Conservation (phyloP, 2,329 filamentous ascomycete genomes). For the Hypoxylon sp. region DNA sequence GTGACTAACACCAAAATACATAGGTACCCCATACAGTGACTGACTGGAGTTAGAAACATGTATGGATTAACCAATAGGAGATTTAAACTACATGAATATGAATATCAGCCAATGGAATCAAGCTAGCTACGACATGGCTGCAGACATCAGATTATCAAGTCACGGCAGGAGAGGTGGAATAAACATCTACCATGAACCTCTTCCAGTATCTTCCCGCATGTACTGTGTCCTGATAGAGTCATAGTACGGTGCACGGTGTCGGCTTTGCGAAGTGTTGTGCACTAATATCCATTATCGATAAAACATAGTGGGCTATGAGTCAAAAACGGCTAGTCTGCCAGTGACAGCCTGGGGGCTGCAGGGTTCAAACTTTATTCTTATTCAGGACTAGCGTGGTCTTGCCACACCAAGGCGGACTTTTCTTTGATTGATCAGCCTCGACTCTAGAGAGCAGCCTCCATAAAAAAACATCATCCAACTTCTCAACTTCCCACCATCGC, state of each 20-base stretch:
- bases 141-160: too few relatives aligned
- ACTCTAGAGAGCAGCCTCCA: conserved; percentile 22
- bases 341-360: neutral
- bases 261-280: neutral
- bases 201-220: neutral
- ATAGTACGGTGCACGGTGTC: neutral
- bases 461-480: conserved; percentile 38
- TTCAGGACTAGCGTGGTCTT: conserved; percentile 22
- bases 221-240: neutral
- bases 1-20: too few relatives aligned
- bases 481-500: conserved; percentile 19
- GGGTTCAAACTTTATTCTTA: neutral
- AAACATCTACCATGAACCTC: too few relatives aligned
- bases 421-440: conserved; percentile 41
- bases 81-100: neutral
- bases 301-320: neutral
- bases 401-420: conserved; percentile 29
- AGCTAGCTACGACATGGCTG: too few relatives aligned
- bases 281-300: conserved; percentile 3
- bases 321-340: neutral
- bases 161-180: too few relatives aligned
- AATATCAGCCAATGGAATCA: too few relatives aligned
- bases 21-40: too few relatives aligned
- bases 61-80: neutral
- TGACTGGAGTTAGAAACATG: too few relatives aligned